Evolutionary conservation across 768 basidiomycete genomes (phyloP).

Genomic region (Boletus bicolor): DNA sequence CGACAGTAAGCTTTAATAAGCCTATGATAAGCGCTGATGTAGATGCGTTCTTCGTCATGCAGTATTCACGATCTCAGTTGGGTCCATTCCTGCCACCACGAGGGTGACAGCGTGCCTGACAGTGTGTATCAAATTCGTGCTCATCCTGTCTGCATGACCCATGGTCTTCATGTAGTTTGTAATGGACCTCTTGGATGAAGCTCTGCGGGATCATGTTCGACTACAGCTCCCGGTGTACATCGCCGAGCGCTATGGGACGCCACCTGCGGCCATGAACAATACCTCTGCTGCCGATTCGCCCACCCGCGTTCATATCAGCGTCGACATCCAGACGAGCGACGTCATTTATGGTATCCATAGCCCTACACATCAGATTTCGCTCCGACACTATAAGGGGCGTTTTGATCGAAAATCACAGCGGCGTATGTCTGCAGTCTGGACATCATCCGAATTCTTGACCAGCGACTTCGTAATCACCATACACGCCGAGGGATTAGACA

Average conservation of each 20-base stretch:
- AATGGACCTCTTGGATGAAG: slow-evolving; percentile 52
- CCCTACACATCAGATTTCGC: slow-evolving; percentile 42
- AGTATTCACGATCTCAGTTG: slow-evolving; percentile 61
- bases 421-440: slow-evolving; percentile 38
- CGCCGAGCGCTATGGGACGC: slow-evolving; percentile 50
- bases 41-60: background rate
- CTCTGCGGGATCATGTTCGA: slow-evolving; percentile 44
- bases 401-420: slow-evolving; percentile 36
- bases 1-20: slow-evolving; percentile 40
- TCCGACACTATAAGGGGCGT: slow-evolving; percentile 35
- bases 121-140: slow-evolving; percentile 30
- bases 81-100: slow-evolving; percentile 44
- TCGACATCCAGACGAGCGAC: slow-evolving; percentile 50
- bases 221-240: slow-evolving; percentile 53
- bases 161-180: slow-evolving; percentile 38
- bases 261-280: slow-evolving; percentile 36
- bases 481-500: slow-evolving; percentile 46
- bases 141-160: background rate
- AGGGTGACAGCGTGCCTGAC: slow-evolving; percentile 41
- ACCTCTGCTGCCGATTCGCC: slow-evolving; percentile 27
- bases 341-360: slow-evolving; percentile 39
- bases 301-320: slow-evolving; percentile 40
- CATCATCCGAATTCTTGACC: slow-evolving; percentile 41
- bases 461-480: slow-evolving; percentile 52
- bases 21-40: background rate